Evolutionary conservation across 202 grass and related monocot genomes (phyloP).

Genomic region (Elaeis oleifera): DNA sequence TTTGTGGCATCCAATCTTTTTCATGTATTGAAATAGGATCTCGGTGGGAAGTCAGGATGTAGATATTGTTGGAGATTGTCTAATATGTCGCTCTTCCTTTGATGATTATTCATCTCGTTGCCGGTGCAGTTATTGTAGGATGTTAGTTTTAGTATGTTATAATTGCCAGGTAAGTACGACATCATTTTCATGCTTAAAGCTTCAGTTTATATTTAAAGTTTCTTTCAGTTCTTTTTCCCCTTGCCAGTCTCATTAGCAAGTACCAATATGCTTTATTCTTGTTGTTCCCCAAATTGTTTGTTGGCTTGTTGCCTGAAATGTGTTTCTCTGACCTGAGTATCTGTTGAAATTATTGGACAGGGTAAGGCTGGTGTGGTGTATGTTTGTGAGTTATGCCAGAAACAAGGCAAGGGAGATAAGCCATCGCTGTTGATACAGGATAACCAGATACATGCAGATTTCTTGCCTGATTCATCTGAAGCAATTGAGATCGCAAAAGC

Average conservation of each 20-base stretch:
- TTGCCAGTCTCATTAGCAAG: too few species aligned
- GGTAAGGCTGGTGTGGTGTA: slow-evolving; percentile 32
- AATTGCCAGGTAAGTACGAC: slow-evolving; percentile 47
- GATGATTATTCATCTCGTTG: slow-evolving; percentile 76
- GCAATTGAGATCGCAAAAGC: slow-evolving; percentile 13
- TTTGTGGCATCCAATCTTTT: slow-evolving; percentile 15
- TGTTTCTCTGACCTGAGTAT: background rate
- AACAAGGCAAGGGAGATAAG: slow-evolving; percentile 35
- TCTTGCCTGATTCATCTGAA: slow-evolving; percentile 35
- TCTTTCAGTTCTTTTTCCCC: too few species aligned
- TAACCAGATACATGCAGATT: slow-evolving; percentile 14
- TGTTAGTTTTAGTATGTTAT: slow-evolving; percentile 74
- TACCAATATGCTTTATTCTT: too few species aligned
- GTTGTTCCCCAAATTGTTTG: background rate
- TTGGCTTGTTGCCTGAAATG: background rate
- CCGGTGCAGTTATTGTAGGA: slow-evolving; percentile 64
- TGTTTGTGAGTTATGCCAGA: slow-evolving; percentile 72
- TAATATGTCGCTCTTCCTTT: slow-evolving; percentile 61
- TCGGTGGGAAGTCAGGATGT: slow-evolving; percentile 63
- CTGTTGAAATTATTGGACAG: slow-evolving; percentile 23
- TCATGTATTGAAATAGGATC: slow-evolving; percentile 36
- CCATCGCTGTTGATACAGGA: slow-evolving; percentile 26
- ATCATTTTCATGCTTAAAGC: background rate
- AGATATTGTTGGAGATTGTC: slow-evolving; percentile 60
- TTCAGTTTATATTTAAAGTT: too few species aligned